A percentile compares a stretch with the other conserved stretches of the same genome.
These are phyloP conservation scores for Glycine latifolia DNA, from an alignment of 306 rosid genomes.

Conservation along the genomic window DNA sequence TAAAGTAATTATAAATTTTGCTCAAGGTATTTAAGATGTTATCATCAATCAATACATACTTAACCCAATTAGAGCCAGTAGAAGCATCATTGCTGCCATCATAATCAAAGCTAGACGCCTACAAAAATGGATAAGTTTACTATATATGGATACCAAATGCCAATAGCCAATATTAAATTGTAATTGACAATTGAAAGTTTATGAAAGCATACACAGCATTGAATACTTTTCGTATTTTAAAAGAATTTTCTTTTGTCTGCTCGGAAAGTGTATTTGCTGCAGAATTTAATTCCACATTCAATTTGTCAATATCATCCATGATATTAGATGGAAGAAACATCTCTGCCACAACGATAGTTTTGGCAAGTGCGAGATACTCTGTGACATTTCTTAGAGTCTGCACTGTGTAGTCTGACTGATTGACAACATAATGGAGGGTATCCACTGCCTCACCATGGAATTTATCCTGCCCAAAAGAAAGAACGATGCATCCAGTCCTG, in stretches of 20 bases:
- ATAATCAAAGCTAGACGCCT: conserved; percentile 78
- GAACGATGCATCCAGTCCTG: conserved; percentile 83
- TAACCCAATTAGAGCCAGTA: conserved; percentile 78
- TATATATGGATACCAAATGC: not conserved
- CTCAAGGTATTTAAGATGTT: conserved; percentile 19
- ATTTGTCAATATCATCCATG: conserved; percentile 76
- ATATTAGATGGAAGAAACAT: conserved; percentile 79
- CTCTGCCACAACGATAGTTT: conserved; percentile 78
- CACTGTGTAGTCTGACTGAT: conserved; percentile 86
- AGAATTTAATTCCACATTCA: conserved; percentile 67
- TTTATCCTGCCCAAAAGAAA: conserved; percentile 78
- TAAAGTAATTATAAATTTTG: not conserved
- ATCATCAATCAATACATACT: conserved; percentile 55
- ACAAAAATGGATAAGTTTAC: conserved; percentile 43
- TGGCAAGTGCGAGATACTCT: conserved; percentile 80
- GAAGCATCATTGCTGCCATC: conserved; percentile 78
- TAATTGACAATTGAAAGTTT: conserved; percentile 22
- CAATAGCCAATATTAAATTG: not conserved
- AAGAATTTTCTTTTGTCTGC: conserved; percentile 69
- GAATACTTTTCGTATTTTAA: conserved; percentile 64
- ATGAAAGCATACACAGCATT: conserved; percentile 65
- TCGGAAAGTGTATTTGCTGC: conserved; percentile 72
- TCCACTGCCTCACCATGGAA: conserved; percentile 73
- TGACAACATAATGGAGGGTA: conserved; percentile 76
- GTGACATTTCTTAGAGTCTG: conserved; percentile 84